phyloP scores from a whole-genome alignment of 1,284 basidiomycete species.

The Rhodotorula sp. region DNA sequence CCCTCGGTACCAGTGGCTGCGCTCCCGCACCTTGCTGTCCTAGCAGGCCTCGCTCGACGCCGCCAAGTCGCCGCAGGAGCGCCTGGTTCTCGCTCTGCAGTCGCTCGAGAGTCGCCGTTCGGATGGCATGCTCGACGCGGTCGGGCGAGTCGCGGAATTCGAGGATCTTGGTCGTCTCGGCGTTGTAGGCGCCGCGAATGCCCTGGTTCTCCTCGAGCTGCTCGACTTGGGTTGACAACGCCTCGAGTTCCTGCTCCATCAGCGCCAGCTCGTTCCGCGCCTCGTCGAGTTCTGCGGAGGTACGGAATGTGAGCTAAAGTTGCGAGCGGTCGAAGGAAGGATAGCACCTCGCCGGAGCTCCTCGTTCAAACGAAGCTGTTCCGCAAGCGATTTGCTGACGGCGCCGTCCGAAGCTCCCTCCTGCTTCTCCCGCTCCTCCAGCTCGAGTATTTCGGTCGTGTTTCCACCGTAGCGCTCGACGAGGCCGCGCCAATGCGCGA shows the following conservation, averaged over 20 bases:
- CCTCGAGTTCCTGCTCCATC: conserved; percentile 59
- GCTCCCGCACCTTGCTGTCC: too few relatives aligned
- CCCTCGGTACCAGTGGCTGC: conserved; percentile 56
- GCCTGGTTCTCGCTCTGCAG: conserved; percentile 73
- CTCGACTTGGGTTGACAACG: conserved; percentile 68
- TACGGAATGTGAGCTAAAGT: neutral
- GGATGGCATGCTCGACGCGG: conserved; percentile 66
- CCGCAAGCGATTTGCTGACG: conserved; percentile 14
- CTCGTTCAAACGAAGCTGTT: conserved; percentile 39
- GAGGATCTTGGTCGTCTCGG: conserved; percentile 67
- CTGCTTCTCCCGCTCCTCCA: conserved; percentile 23
- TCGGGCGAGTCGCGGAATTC: conserved; percentile 72
- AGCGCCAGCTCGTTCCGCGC: conserved; percentile 42
- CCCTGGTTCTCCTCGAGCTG: conserved; percentile 67
- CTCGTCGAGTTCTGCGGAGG: conserved; percentile 40
- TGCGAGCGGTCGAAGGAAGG: neutral
- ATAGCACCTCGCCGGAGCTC: conserved; percentile 38
- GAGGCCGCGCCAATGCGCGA: conserved; percentile 32
- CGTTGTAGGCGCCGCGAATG: conserved; percentile 71
- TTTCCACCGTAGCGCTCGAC: conserved; percentile 39
- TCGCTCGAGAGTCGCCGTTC: conserved; percentile 65
- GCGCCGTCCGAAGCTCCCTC: neutral
- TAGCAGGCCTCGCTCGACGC: conserved; percentile 33
- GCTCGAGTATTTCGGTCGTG: conserved; percentile 36
- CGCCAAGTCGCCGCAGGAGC: conserved; percentile 53